Conservation (phyloP, 1,139 yeast genomes). For the Kodamaea sp. region DNA sequence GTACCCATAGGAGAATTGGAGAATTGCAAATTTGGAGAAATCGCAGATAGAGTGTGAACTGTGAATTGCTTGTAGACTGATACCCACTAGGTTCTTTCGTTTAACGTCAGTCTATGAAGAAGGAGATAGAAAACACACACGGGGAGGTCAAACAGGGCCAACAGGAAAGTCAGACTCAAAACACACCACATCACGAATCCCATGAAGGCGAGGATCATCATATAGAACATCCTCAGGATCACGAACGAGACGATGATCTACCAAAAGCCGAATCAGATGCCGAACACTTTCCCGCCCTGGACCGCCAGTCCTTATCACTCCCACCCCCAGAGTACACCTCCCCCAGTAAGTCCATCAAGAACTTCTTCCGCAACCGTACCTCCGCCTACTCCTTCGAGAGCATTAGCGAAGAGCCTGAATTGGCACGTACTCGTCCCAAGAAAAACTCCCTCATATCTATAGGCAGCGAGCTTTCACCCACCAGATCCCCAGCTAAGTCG, state of each 20-base stretch:
- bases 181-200: no score
- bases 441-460: constrained; percentile 10
- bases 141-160: no score
- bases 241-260: no score
- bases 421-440: constrained; percentile 8
- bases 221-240: no score
- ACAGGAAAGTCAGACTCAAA: no score
- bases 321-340: constrained; percentile 20
- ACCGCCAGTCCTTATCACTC: no score
- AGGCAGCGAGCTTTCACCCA: constrained; percentile 11
- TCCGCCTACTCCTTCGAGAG: constrained; percentile 32
- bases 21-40: no score
- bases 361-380: constrained; percentile 26
- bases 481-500: constrained; percentile 9
- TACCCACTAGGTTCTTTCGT: constrained; percentile 10
- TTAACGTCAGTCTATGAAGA: constrained; percentile 10
- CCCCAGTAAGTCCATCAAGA: constrained; percentile 31
- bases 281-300: no score
- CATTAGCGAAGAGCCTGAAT: constrained; percentile 28
- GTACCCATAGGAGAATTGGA: no score
- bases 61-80: constrained; percentile 5
- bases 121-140: constrained; percentile 3
- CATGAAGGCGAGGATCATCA: no score
- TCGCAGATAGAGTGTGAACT: no score
- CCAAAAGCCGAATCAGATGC: no score